A percentile compares a stretch with the other conserved stretches of the same genome.
phyloP scores from a whole-genome alignment of 2,329 filamentous ascomycete genomes.

The Phoma sp. region DNA sequence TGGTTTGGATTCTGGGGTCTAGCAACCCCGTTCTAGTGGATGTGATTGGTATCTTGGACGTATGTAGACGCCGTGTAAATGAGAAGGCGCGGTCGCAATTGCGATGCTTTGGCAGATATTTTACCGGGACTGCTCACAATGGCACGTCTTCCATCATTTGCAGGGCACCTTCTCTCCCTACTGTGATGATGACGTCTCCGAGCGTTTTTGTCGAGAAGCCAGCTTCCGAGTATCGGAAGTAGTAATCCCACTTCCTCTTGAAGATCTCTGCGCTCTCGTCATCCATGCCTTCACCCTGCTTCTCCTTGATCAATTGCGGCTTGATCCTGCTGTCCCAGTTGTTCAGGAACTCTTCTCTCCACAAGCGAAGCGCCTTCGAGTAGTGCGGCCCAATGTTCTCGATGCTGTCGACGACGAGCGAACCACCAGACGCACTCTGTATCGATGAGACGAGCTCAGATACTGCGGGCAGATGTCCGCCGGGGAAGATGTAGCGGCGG shows the following conservation, averaged over 20 bases:
- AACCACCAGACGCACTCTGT: conserved; percentile 64
- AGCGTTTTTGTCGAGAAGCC: conserved; percentile 75
- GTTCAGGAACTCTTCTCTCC: conserved; percentile 69
- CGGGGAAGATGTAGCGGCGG: conserved; percentile 78
- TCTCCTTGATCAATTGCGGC: conserved; percentile 64
- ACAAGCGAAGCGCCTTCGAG: conserved; percentile 70
- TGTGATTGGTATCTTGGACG: conserved; percentile 12
- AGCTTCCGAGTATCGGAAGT: conserved; percentile 77
- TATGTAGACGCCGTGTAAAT: neutral
- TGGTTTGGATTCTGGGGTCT: neutral
- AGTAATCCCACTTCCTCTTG: conserved; percentile 77
- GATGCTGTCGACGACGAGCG: conserved; percentile 69
- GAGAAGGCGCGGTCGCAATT: neutral
- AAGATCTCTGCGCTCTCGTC: conserved; percentile 72
- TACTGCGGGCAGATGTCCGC: conserved; percentile 74
- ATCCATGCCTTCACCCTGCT: conserved; percentile 64
- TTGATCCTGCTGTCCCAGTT: conserved; percentile 68
- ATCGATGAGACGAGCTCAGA: conserved; percentile 70
- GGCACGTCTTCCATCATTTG: conserved; percentile 76
- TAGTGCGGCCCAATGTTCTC: conserved; percentile 80
- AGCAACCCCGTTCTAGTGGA: neutral
- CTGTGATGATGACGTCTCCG: conserved; percentile 75
- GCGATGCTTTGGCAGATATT: neutral
- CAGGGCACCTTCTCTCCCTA: conserved; percentile 68
- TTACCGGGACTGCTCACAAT: conserved; percentile 48